Percentiles rank a stretch among this genome's conserved stretches.
These are phyloP conservation scores for Diaporthe sp. DNA, from an alignment of 2,329 filamentous ascomycete genomes.

Conservation along the genomic window DNA sequence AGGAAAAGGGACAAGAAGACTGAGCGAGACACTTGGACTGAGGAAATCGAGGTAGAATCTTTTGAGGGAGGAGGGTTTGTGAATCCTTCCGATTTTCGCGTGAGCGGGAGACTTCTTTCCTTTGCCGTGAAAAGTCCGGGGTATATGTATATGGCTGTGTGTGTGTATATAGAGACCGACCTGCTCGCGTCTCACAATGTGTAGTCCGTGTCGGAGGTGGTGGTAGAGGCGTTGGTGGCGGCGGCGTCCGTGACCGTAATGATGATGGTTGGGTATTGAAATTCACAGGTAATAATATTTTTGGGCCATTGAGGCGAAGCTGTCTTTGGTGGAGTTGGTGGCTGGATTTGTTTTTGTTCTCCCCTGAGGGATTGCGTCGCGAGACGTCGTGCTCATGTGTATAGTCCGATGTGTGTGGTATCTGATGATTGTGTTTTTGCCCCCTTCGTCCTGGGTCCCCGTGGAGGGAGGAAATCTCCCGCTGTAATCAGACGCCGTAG, in stretches of 20 bases:
- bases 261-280: conserved; percentile 16
- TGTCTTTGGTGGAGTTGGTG: conserved; percentile 10
- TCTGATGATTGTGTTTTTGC: conserved; percentile 5
- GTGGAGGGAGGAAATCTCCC: conserved; percentile 39
- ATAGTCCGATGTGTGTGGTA: conserved; percentile 22
- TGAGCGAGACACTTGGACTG: conserved; percentile 8
- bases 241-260: background rate
- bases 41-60: conserved; percentile 42
- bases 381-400: conserved; percentile 37
- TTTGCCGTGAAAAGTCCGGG: conserved; percentile 40
- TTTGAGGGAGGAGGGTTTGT: background rate
- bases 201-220: background rate
- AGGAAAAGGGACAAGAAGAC: background rate
- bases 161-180: background rate
- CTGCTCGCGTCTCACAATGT: background rate
- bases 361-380: conserved; percentile 29
- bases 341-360: background rate
- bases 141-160: conserved; percentile 40
- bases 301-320: conserved; percentile 14
- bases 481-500: conserved; percentile 38
- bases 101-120: conserved; percentile 47
- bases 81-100: conserved; percentile 45
- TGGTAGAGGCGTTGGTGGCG: no score
- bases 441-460: conserved; percentile 13
- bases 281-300: conserved; percentile 3